phyloP scores from a whole-genome alignment of 768 basidiomycete genomes.

The Hortiboletus flavorubellus region DNA sequence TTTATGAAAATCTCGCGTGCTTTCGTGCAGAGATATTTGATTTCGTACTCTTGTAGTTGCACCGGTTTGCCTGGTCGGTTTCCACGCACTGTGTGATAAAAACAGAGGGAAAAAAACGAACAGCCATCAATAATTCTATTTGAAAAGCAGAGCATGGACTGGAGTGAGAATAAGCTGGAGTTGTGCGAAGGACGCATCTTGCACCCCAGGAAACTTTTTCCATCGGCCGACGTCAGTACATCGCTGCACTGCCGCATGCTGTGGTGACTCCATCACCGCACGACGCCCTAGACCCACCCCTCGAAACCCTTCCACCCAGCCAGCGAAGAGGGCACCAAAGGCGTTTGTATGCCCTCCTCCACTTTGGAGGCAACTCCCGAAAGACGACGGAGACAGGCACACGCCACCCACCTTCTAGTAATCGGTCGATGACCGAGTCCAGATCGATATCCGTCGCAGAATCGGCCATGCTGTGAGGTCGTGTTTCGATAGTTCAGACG shows the following conservation, averaged over 20 bases:
- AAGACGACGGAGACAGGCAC: conserved; percentile 22
- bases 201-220: conserved; percentile 4
- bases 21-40: conserved; percentile 98
- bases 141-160: neutral
- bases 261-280: neutral
- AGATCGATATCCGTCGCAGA: conserved; percentile 92
- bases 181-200: neutral
- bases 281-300: conserved; percentile 11
- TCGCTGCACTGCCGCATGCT: conserved; percentile 19
- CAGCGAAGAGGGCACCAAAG: neutral
- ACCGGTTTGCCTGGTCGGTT: conserved; percentile 99
- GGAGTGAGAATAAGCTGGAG: neutral
- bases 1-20: conserved; percentile 99
- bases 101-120: conserved; percentile 14
- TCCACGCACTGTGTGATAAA: conserved; percentile 78
- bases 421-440: conserved; percentile 98
- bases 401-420: conserved; percentile 85
- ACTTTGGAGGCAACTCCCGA: conserved; percentile 6
- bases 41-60: conserved; percentile 97
- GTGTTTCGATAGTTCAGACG: conserved; percentile 12
- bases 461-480: conserved; percentile 59
- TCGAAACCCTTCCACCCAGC: neutral
- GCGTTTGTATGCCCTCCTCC: neutral
- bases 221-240: conserved; percentile 1
- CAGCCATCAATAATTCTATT: conserved; percentile 16